phyloP scores from a whole-genome alignment of 2,329 filamentous ascomycete species.

The Cordyceps tenuipes region DNA sequence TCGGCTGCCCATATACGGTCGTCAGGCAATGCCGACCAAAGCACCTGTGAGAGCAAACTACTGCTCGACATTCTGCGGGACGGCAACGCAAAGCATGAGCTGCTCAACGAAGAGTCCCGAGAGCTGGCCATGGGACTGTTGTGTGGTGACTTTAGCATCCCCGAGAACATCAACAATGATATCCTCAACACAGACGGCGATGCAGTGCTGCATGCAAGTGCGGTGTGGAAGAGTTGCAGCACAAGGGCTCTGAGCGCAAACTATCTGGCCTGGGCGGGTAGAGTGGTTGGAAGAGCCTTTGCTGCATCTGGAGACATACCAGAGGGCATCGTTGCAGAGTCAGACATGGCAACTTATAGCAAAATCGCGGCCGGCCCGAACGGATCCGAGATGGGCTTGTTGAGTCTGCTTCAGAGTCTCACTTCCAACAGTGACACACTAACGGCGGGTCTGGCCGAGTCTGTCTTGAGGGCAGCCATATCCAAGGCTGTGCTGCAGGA shows the following conservation, averaged over 20 bases:
- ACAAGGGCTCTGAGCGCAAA: constrained; percentile 53
- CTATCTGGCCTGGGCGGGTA: constrained; percentile 79
- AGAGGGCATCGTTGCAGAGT: constrained; percentile 51
- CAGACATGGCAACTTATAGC: constrained; percentile 42
- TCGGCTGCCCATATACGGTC: constrained; percentile 60
- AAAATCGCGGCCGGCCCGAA: constrained; percentile 38
- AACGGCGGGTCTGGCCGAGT: constrained; percentile 52
- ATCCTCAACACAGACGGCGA: constrained; percentile 60
- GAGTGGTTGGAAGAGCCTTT: constrained; percentile 77
- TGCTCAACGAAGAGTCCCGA: constrained; percentile 64
- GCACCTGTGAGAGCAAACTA: constrained; percentile 69
- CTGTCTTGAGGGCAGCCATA: constrained; percentile 48
- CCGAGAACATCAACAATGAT: constrained; percentile 40
- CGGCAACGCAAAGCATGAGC: constrained; percentile 47
- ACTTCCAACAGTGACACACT: constrained; percentile 48
- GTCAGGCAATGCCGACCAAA: constrained; percentile 60
- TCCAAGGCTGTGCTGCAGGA: constrained; percentile 41
- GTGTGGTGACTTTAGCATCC: constrained; percentile 63
- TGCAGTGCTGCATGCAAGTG: constrained; percentile 52
- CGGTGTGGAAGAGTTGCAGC: constrained; percentile 70
- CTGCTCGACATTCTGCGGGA: constrained; percentile 75
- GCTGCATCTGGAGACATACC: constrained; percentile 64
- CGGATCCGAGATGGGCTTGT: constrained; percentile 54
- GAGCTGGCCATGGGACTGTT: constrained; percentile 64
- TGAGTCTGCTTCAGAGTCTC: constrained; percentile 54